Percentiles rank a stretch among this genome's conserved stretches.
Conservation (phyloP, 2,329 filamentous ascomycete species). For the Exophiala dermatitidis region DNA sequence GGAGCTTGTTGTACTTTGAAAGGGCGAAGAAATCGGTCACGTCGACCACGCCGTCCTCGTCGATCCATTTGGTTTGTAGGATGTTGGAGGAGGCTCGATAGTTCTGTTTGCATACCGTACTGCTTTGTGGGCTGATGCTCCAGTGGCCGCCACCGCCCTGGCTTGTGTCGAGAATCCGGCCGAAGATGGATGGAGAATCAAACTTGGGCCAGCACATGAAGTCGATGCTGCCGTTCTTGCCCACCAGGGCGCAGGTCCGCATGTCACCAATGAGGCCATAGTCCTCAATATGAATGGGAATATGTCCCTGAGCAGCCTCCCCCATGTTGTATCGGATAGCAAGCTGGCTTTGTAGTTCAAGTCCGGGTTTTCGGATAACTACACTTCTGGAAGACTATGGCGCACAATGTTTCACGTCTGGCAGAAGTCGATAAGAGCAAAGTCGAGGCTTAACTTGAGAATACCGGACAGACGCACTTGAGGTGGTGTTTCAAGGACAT, state of each 20-base stretch:
- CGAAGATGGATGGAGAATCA: slow-evolving; percentile 69
- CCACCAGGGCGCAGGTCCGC: slow-evolving; percentile 68
- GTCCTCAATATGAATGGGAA: slow-evolving; percentile 52
- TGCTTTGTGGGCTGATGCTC: slow-evolving; percentile 47
- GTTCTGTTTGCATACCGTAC: slow-evolving; percentile 65
- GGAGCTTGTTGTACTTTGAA: slow-evolving; percentile 51
- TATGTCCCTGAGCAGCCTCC: background rate
- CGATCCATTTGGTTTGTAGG: slow-evolving; percentile 68
- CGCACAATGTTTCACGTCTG: too few species aligned
- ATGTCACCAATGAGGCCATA: slow-evolving; percentile 77
- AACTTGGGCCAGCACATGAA: slow-evolving; percentile 80
- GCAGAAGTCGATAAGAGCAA: too few species aligned
- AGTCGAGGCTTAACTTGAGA: too few species aligned
- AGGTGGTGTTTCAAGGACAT: too few species aligned
- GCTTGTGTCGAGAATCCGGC: slow-evolving; percentile 64
- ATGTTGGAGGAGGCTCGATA: slow-evolving; percentile 70
- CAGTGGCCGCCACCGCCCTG: slow-evolving; percentile 61
- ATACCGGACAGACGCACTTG: too few species aligned
- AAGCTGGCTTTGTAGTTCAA: background rate
- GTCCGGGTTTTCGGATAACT: background rate
- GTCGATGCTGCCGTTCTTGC: slow-evolving; percentile 65
- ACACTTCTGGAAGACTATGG: too few species aligned
- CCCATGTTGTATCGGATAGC: background rate
- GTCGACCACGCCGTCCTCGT: slow-evolving; percentile 66
- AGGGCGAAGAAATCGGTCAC: slow-evolving; percentile 70